These are phyloP conservation scores for Alternaria rosae DNA, from an alignment of 2,329 filamentous ascomycete genomes.

Conservation along the genomic window DNA sequence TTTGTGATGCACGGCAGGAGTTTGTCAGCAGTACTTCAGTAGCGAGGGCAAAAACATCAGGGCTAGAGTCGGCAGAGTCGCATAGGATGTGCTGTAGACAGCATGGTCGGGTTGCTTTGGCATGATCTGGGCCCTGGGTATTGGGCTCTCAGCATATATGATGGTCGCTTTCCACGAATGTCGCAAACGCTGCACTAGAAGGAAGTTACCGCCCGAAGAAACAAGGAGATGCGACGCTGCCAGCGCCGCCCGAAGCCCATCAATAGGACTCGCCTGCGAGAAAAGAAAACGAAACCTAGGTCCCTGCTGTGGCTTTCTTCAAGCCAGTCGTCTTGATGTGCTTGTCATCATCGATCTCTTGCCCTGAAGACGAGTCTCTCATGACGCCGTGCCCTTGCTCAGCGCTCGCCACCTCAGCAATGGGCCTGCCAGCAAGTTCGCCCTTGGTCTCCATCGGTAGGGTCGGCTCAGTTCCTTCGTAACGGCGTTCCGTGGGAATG, in stretches of 20 bases:
- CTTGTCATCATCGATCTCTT: constrained; percentile 8
- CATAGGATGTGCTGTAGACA: not conserved
- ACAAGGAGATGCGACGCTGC: not conserved
- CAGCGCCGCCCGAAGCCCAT: not conserved
- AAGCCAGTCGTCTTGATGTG: constrained; percentile 5
- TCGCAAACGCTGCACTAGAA: not conserved
- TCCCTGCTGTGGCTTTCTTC: not conserved
- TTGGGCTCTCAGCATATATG: not conserved
- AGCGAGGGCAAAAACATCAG: not conserved
- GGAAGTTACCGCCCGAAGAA: not conserved
- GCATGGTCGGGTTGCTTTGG: not conserved
- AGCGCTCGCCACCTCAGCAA: constrained; percentile 16
- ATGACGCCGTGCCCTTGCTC: constrained; percentile 12
- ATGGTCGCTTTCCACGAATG: not conserved
- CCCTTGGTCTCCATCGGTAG: constrained; percentile 36
- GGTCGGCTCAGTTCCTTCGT: constrained; percentile 55
- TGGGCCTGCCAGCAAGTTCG: constrained; percentile 30
- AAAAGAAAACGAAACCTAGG: not conserved
- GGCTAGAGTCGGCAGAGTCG: not conserved
- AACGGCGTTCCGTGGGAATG: constrained; percentile 56
- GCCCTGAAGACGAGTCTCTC: constrained; percentile 13
- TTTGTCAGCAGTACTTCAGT: not conserved
- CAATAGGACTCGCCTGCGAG: not conserved
- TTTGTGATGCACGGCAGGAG: not conserved
- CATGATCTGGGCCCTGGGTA: not conserved